Evolutionary conservation across 1,284 basidiomycete species (phyloP), one percentile per base, ranked within the genome.

Genomic region (Pascua sp.): DNA sequence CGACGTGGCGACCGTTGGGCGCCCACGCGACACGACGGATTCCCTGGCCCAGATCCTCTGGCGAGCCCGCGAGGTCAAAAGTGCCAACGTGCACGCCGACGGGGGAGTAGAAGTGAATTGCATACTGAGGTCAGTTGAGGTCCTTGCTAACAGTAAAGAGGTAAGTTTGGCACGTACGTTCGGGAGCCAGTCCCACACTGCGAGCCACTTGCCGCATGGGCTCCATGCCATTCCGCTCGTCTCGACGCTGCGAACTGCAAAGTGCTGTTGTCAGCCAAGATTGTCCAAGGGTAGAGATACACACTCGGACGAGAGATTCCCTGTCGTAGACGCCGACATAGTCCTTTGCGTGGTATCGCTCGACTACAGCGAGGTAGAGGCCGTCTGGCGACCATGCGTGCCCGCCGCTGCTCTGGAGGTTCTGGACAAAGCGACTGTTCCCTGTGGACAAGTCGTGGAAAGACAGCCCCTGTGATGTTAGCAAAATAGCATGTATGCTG

Each of bases 301-400:
- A 54, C 74, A 92, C 91, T 68, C 90, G 81, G 47, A 88, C 82
- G 17, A 92, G 80, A 61, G 84, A 85, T 71, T 87, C 91, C 0
- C 80, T 79, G 60, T 88, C 91, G 71, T 94, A 94, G 2, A 94
- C 78, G 12, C 90, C 89, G 1, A 91, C 69, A 0, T 86, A 86
- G 68, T 93, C 91, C 72, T 87, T 91, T 1, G 89, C 91, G 63
- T 86, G 86, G 69, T 93, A 90, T 15, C 89, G 82, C 70, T 94
- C 91, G 5, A 86, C 88, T 2, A 92, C 77, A 12, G 90, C 79
- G 66, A 93, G 86, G 71, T 91, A 91, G 32, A 85, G 84, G 5
- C 85, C 85, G 72, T 92, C 90, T 24, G 83, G 75, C 18, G 89
- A 85, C 70, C 90, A 92, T 13, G 86, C 81, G 72, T 88, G 90